Evolutionary conservation across 1,284 basidiomycete genomes (phyloP).

Genomic region (Spongispora temasekensis): DNA sequence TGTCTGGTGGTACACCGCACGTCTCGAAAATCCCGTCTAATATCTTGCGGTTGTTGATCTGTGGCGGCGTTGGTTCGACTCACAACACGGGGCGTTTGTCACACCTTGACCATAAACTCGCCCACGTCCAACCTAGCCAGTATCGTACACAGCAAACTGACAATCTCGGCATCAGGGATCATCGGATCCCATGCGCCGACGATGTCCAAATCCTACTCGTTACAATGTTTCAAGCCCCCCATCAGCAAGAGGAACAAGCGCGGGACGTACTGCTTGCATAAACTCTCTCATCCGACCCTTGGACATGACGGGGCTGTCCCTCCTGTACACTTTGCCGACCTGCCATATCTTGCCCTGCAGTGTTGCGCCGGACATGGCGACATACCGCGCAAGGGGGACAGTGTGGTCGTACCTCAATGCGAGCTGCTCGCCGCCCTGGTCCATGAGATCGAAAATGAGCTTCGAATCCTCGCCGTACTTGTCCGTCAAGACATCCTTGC

Average conservation of each 20-base stretch:
- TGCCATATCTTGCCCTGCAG: conserved; percentile 89
- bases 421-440: conserved; percentile 98
- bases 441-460: conserved; percentile 96
- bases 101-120: conserved; percentile 91
- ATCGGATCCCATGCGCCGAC: conserved; percentile 94
- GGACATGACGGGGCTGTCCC: conserved; percentile 97
- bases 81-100: conserved; percentile 7
- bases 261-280: conserved; percentile 84
- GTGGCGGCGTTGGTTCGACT: conserved; percentile 5
- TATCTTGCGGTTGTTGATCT: conserved; percentile 97
- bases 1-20: conserved; percentile 91
- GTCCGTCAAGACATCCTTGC: conserved; percentile 92
- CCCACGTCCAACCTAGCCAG: conserved; percentile 86
- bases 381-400: conserved; percentile 92
- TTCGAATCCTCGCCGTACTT: conserved; percentile 99
- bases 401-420: conserved; percentile 96
- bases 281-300: conserved; percentile 99
- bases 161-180: conserved; percentile 95
- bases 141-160: conserved; percentile 83
- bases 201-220: conserved; percentile 96
- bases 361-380: conserved; percentile 90
- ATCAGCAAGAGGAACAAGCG: background rate
- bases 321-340: conserved; percentile 95
- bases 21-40: conserved; percentile 97
- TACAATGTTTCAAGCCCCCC: too few species aligned